phyloP scores from a whole-genome alignment of 371 early-diverging fungal genomes.

The Haplosporangium sp. region DNA sequence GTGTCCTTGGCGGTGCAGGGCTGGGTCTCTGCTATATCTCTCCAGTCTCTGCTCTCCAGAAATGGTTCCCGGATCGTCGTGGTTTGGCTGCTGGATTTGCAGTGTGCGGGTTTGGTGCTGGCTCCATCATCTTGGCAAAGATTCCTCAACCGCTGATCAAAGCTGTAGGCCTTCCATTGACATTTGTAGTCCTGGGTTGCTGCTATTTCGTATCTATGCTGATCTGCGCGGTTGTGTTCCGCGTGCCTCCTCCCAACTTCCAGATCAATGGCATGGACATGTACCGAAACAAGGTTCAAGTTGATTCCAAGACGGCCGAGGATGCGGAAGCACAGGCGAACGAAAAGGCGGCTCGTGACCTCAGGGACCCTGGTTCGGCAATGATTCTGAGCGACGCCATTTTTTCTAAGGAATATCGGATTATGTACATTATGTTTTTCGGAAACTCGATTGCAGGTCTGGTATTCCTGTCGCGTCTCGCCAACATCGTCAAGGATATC shows the following conservation, averaged over 20 bases:
- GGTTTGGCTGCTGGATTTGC: slow-evolving; percentile 69
- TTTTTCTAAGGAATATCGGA: slow-evolving; percentile 63
- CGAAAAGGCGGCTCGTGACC: slow-evolving; percentile 33
- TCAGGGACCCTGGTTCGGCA: slow-evolving; percentile 39
- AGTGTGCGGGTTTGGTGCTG: slow-evolving; percentile 78
- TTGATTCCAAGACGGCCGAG: neutral
- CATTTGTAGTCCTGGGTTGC: slow-evolving; percentile 66
- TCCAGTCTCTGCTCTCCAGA: slow-evolving; percentile 67
- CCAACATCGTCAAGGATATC: slow-evolving; percentile 64
- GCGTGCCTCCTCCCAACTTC: slow-evolving; percentile 74
- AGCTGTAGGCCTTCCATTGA: slow-evolving; percentile 60
- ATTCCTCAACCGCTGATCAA: slow-evolving; percentile 64
- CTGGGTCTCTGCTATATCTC: slow-evolving; percentile 73
- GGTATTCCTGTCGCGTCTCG: slow-evolving; percentile 69
- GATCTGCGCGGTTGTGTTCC: slow-evolving; percentile 57
- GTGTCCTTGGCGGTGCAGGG: slow-evolving; percentile 71
- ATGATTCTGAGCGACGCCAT: slow-evolving; percentile 66
- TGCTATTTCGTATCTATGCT: slow-evolving; percentile 57
- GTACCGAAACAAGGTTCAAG: slow-evolving; percentile 57
- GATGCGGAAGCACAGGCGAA: slow-evolving; percentile 25
- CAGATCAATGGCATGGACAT: slow-evolving; percentile 66
- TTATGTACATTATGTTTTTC: slow-evolving; percentile 71
- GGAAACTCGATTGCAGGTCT: slow-evolving; percentile 67
- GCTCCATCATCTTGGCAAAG: slow-evolving; percentile 70
- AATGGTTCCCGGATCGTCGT: slow-evolving; percentile 70